Base-by-base conservation (phyloP, 345 rosid species). In the Syzygium oleosum region DNA sequence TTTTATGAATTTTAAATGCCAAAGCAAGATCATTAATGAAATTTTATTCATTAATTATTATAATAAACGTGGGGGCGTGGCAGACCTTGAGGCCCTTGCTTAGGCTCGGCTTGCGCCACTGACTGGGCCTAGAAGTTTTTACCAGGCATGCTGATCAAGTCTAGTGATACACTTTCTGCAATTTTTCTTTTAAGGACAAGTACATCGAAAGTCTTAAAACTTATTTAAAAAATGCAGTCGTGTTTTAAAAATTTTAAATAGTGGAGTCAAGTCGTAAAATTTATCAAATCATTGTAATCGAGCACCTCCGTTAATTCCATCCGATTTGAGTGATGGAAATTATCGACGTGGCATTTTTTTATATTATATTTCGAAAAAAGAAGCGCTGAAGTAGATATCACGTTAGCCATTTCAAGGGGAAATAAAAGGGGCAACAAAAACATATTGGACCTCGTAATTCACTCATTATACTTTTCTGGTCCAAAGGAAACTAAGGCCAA, bases 241-340 rank as follows among this genome's bases (percentile, higher is more conserved):
- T 29, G 2, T 63, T 14, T 6, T 14, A 63, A 63, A 63, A 0
- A 15, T 63, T 29, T 63, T 29, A 7, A 63, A 13, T 29, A 63
- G 1, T n/a, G 21, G 0, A 63, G 29, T 63, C 6, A 29, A n/a
- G 2, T 27, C 0, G 13, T 58, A 58, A 58, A 58, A 23, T 4
- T 58, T 25, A 58, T 58, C 63, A 25, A n/a, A 61, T n/a, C 0
- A 0, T n/a, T 31, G 10, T 9, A 61, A 61, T n/a, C 0, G 4
- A n/a, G 31, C 5, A n/a, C 3, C 19, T 61, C 0, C 0, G 0
- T n/a, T 13, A 61, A 61, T 61, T 61, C 0, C 2, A 0, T 61
- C 9, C 2, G 0, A 61, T 61, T 61, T 61, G 38, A n/a, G 38
- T 0, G 9, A 14, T 52, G 17, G 17, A 61, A 12, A 61, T 27